These are phyloP conservation scores for Phyllosticta citrichinensis DNA, from an alignment of 2,329 filamentous ascomycete genomes.

Conservation along the genomic window DNA sequence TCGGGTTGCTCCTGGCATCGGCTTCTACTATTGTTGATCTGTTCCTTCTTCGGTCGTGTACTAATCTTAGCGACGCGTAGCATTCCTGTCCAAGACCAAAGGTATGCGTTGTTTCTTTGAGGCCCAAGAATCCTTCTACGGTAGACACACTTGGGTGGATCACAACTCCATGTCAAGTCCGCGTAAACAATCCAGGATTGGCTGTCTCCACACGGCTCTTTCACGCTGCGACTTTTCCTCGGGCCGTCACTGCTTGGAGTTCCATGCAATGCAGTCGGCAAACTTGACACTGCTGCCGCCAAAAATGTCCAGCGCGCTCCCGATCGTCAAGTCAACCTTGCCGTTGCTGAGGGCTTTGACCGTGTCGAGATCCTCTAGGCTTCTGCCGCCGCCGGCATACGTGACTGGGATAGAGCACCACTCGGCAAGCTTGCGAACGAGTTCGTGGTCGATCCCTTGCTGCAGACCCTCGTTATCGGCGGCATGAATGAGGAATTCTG, in stretches of 20 bases:
- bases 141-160: too few relatives aligned
- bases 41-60: too few relatives aligned
- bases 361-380: constrained; percentile 68
- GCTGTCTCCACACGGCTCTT: neutral
- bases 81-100: too few relatives aligned
- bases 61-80: too few relatives aligned
- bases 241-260: constrained; percentile 30
- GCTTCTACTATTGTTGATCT: too few relatives aligned
- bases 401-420: constrained; percentile 93
- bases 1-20: too few relatives aligned
- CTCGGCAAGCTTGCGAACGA: constrained; percentile 64
- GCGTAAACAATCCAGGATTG: neutral
- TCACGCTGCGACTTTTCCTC: neutral
- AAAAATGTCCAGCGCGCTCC: constrained; percentile 92
- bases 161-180: too few relatives aligned
- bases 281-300: constrained; percentile 80
- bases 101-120: too few relatives aligned
- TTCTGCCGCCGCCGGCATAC: constrained; percentile 87
- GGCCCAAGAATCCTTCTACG: too few relatives aligned
- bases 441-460: constrained; percentile 74
- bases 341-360: constrained; percentile 71
- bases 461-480: constrained; percentile 95
- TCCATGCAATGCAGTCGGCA: constrained; percentile 85
- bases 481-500: constrained; percentile 93
- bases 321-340: constrained; percentile 87